Evolutionary conservation across 108 stramenopile genomes (phyloP).

Genomic region (Mediolabrus comicus): DNA sequence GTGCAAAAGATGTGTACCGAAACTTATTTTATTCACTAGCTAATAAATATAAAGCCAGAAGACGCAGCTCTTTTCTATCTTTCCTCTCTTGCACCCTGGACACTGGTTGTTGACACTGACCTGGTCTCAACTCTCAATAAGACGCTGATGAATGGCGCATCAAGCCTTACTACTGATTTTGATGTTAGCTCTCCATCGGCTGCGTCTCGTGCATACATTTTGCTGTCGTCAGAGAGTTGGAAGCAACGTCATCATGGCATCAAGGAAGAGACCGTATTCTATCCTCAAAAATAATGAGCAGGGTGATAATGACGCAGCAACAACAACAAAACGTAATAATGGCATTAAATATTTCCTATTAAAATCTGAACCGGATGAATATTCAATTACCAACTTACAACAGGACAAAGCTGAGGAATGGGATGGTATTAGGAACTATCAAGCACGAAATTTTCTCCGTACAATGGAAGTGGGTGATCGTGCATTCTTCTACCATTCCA

Average conservation of each 20-base stretch:
- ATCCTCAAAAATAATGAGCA: background rate
- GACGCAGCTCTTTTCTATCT: too few species aligned
- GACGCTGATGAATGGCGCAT: too few species aligned
- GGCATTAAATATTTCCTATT: conserved; percentile 30
- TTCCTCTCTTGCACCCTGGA: too few species aligned
- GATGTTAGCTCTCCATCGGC: background rate
- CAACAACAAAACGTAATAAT: background rate
- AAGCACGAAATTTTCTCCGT: conserved; percentile 52
- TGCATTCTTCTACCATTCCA: conserved; percentile 59
- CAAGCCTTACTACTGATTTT: background rate
- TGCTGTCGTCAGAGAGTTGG: background rate
- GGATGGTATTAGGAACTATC: conserved; percentile 59
- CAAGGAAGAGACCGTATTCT: background rate
- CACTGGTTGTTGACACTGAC: too few species aligned
- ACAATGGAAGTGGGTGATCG: conserved; percentile 49
- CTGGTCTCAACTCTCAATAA: too few species aligned
- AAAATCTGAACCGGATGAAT: conserved; percentile 56
- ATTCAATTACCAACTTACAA: conserved; percentile 48
- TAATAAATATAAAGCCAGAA: too few species aligned
- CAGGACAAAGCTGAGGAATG: conserved; percentile 42
- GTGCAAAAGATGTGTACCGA: too few species aligned
- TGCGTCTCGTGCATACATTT: background rate
- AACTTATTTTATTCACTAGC: too few species aligned
- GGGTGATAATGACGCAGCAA: background rate
- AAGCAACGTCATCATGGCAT: background rate